Conservation (phyloP, 2,329 filamentous ascomycete species). For the Cyphellophora europaea region DNA sequence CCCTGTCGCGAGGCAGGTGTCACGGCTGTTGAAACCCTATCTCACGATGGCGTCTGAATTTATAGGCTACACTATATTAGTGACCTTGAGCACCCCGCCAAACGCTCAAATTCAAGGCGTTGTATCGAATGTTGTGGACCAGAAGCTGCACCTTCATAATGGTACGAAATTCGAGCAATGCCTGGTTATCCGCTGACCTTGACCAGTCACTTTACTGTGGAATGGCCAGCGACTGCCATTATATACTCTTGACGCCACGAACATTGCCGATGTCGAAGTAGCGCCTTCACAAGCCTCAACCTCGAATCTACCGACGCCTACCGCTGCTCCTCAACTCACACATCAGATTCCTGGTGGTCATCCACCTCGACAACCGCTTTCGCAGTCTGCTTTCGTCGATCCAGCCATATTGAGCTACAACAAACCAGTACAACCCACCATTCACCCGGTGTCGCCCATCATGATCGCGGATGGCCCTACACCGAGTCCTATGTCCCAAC, state of each 20-base stretch:
- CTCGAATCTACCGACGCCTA: constrained; percentile 12
- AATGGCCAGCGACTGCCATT: constrained; percentile 43
- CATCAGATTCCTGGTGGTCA: constrained; percentile 1
- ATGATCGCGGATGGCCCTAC: constrained; percentile 22
- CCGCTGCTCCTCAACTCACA: constrained; percentile 5
- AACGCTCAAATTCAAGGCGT: constrained; percentile 59
- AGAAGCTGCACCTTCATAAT: constrained; percentile 61
- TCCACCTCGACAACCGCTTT: constrained; percentile 7
- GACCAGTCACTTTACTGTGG: constrained; percentile 35
- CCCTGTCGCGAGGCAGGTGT: too few species aligned
- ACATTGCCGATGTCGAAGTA: constrained; percentile 52
- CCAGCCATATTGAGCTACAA: constrained; percentile 70
- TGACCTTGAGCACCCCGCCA: constrained; percentile 59
- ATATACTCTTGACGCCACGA: constrained; percentile 48
- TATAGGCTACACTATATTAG: constrained; percentile 65
- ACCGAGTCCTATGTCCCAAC: constrained; percentile 10
- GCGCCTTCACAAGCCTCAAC: constrained; percentile 21
- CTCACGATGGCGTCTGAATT: constrained; percentile 67
- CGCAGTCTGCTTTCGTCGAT: constrained; percentile 52
- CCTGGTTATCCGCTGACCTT: constrained; percentile 2
- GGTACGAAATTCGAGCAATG: constrained; percentile 40
- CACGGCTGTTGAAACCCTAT: too few species aligned
- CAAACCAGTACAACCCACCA: constrained; percentile 19
- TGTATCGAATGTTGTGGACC: constrained; percentile 60
- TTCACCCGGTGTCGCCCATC: constrained; percentile 20